Evolutionary conservation across 345 rosid species (phyloP).

Genomic region (rapeseed (Brassica napus)): Da-Ae NC_063438.1:4799501-4800000

Average conservation of each 20-base stretch:
- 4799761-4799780: conserved; percentile 38
- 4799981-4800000: background rate
- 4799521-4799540: background rate
- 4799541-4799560: background rate
- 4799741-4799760: too few relatives aligned
- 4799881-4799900: conserved; percentile 7
- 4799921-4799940: background rate
- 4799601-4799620: too few relatives aligned
- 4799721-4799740: conserved; percentile 34
- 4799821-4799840: conserved; percentile 19
- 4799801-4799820: conserved; percentile 42
- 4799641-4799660: too few relatives aligned
- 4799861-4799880: conserved; percentile 38
- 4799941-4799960: background rate
- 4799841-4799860: conserved; percentile 19
- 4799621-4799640: too few relatives aligned
- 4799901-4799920: conserved; percentile 22
- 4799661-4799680: too few relatives aligned
- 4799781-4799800: conserved; percentile 49
- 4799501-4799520: conserved; percentile 1
- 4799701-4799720: conserved; percentile 31
- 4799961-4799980: background rate
- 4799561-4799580: too few relatives aligned
- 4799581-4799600: too few relatives aligned
- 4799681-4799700: too few relatives aligned